phyloP scores from a whole-genome alignment of 2,329 filamentous ascomycete species.

The Diaporthe sp. region DNA sequence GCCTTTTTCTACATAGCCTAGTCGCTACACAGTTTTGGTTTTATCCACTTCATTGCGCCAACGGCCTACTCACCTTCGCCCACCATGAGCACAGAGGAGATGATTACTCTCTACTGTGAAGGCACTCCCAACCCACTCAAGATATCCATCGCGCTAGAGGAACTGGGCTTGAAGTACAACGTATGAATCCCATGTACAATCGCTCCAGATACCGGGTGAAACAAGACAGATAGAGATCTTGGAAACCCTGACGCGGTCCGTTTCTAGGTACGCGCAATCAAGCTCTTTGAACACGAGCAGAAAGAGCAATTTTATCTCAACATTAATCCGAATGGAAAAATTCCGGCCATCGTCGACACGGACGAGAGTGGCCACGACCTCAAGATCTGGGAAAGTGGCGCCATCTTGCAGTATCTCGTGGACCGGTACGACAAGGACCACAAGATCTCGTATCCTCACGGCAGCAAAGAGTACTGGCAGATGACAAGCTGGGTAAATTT shows the following conservation, averaged over 20 bases:
- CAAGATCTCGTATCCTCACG: slow-evolving; percentile 84
- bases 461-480: slow-evolving; percentile 82
- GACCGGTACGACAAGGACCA: slow-evolving; percentile 85
- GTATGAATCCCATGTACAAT: neutral
- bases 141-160: slow-evolving; percentile 34
- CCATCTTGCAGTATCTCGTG: slow-evolving; percentile 87
- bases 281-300: slow-evolving; percentile 28
- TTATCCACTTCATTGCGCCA: neutral
- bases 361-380: slow-evolving; percentile 64
- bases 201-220: neutral
- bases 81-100: neutral
- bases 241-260: neutral
- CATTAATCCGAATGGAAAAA: slow-evolving; percentile 94
- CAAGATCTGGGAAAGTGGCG: slow-evolving; percentile 82
- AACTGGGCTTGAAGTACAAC: slow-evolving; percentile 29
- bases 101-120: neutral
- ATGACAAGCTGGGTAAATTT: slow-evolving; percentile 79
- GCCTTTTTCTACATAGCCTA: too few relatives aligned
- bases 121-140: slow-evolving; percentile 36
- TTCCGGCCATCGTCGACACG: slow-evolving; percentile 87
- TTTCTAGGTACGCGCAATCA: neutral
- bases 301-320: slow-evolving; percentile 84
- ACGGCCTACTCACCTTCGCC: neutral
- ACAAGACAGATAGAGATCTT: neutral
- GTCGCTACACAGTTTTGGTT: neutral